phyloP scores from a whole-genome alignment of 306 rosid species.

The Glycine tomentella region DNA sequence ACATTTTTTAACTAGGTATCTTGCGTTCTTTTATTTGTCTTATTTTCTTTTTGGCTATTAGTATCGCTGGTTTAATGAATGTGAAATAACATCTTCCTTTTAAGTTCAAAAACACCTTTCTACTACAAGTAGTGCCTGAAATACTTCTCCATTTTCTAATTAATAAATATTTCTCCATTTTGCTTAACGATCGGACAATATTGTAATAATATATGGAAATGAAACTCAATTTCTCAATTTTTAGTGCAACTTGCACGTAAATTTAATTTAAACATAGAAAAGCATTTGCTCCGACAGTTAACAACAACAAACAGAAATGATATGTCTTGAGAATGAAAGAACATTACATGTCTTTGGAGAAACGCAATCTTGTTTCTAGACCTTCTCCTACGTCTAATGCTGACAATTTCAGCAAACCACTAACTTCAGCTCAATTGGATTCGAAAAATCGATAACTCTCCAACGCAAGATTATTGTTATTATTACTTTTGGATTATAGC shows the following conservation, averaged over 20 bases:
- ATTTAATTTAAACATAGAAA: background rate
- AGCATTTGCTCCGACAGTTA: background rate
- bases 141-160: background rate
- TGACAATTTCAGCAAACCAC: no score
- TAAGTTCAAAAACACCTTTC: background rate
- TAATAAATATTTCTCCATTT: background rate
- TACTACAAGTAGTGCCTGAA: background rate
- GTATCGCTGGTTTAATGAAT: background rate
- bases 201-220: background rate
- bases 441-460: no score
- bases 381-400: no score
- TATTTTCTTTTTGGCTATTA: background rate
- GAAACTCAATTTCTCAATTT: background rate
- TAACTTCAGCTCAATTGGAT: no score
- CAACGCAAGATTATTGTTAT: no score
- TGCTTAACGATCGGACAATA: background rate
- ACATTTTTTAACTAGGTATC: background rate
- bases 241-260: background rate
- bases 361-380: conserved; percentile 28
- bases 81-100: background rate
- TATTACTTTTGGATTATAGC: no score
- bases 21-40: background rate
- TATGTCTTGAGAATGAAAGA: background rate
- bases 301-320: background rate
- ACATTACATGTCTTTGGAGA: conserved; percentile 12